Evolutionary conservation across 2,329 filamentous ascomycete genomes (phyloP).

Genomic region (Apiospora phragmitis): DNA sequence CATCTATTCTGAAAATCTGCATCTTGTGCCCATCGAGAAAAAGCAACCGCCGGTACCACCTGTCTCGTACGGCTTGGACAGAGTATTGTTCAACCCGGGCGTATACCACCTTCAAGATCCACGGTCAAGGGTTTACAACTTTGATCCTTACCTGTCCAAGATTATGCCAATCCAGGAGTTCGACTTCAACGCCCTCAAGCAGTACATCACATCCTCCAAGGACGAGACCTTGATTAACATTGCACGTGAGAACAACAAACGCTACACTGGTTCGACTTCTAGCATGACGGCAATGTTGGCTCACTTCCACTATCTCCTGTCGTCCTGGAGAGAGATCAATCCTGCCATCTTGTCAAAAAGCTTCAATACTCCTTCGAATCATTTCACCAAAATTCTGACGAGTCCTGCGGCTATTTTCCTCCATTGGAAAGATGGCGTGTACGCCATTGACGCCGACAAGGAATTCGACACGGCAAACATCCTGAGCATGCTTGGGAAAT

Average conservation of each 20-base stretch:
- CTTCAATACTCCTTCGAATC: slow-evolving; percentile 61
- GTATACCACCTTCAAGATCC: slow-evolving; percentile 91
- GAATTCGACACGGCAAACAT: slow-evolving; percentile 83
- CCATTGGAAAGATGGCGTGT: slow-evolving; percentile 78
- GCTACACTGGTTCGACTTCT: slow-evolving; percentile 92
- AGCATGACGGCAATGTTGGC: slow-evolving; percentile 88
- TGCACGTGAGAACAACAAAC: slow-evolving; percentile 66
- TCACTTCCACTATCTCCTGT: slow-evolving; percentile 93
- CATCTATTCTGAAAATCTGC: slow-evolving; percentile 23
- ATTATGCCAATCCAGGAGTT: slow-evolving; percentile 96
- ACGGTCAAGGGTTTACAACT: slow-evolving; percentile 88
- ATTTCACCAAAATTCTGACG: slow-evolving; percentile 72
- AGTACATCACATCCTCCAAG: slow-evolving; percentile 89
- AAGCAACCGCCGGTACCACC: slow-evolving; percentile 50
- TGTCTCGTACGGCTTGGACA: slow-evolving; percentile 74
- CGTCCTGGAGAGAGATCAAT: slow-evolving; percentile 76
- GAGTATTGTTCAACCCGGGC: slow-evolving; percentile 93
- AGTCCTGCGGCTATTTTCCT: slow-evolving; percentile 81
- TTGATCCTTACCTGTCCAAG: slow-evolving; percentile 87
- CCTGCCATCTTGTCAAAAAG: slow-evolving; percentile 61
- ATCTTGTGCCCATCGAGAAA: slow-evolving; percentile 33
- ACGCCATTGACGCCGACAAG: slow-evolving; percentile 96
- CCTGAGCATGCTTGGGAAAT: slow-evolving; percentile 88
- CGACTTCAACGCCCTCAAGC: slow-evolving; percentile 81
- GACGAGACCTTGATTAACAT: slow-evolving; percentile 72